Evolutionary conservation across 192 early-diverging fungal genomes (phyloP).

Genomic region (Diversispora epigaea): DNA sequence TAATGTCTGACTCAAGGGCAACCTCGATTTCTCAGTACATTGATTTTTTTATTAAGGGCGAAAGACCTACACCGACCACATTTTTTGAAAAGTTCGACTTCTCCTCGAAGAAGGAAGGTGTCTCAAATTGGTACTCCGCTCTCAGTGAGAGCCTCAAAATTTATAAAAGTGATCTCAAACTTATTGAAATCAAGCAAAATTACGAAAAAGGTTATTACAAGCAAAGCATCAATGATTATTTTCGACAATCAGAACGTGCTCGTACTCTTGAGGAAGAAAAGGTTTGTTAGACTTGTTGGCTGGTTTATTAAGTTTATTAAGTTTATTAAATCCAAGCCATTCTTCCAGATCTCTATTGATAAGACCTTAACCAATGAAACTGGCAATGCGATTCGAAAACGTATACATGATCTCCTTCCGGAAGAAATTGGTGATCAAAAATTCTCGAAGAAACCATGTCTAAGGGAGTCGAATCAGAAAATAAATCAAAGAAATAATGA

Average conservation of each 20-base stretch:
- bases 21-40: slow-evolving; percentile 22
- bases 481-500: slow-evolving; percentile 27
- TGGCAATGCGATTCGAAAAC: slow-evolving; percentile 24
- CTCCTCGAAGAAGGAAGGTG: slow-evolving; percentile 8
- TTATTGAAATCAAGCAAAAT: slow-evolving; percentile 20
- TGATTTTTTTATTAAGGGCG: slow-evolving; percentile 17
- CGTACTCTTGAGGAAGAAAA: slow-evolving; percentile 21
- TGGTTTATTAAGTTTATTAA: slow-evolving; percentile 17
- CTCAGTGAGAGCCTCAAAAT: slow-evolving; percentile 14
- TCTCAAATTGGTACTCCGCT: slow-evolving; percentile 29
- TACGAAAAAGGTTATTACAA: slow-evolving; percentile 24
- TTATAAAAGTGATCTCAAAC: slow-evolving; percentile 18
- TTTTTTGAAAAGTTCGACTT: slow-evolving; percentile 32
- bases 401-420: slow-evolving; percentile 25
- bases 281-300: slow-evolving; percentile 32
- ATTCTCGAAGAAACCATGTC: slow-evolving; percentile 13
- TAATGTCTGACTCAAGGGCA: slow-evolving; percentile 19
- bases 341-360: slow-evolving; percentile 27
- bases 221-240: slow-evolving; percentile 30
- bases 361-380: slow-evolving; percentile 31
- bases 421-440: slow-evolving; percentile 27
- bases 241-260: slow-evolving; percentile 1
- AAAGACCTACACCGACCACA: slow-evolving; percentile 18
- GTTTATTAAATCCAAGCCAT: slow-evolving; percentile 26
- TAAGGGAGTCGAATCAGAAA: slow-evolving; percentile 26